Conservation (phyloP, 2,329 filamentous ascomycete species). For the Trichoderma sp. region DNA sequence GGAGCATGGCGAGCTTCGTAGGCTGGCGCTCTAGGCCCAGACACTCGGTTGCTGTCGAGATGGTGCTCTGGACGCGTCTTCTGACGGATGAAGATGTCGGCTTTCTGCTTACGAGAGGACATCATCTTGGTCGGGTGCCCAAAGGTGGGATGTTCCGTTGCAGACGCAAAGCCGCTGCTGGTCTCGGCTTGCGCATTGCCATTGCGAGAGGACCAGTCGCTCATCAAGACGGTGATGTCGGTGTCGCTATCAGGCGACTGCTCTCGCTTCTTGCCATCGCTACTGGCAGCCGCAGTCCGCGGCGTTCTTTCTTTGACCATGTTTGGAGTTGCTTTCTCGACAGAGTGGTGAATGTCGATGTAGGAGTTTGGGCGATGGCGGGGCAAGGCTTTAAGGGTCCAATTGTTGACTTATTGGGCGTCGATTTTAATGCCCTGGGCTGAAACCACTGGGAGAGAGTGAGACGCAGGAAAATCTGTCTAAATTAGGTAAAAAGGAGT, state of each 20-base stretch:
- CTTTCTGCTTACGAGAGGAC: constrained; percentile 59
- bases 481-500: constrained; percentile 32
- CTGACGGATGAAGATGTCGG: constrained; percentile 58
- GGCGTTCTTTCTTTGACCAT: constrained; percentile 56
- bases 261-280: constrained; percentile 36
- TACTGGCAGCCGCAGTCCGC: constrained; percentile 45
- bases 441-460: neutral
- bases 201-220: constrained; percentile 38
- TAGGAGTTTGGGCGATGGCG: constrained; percentile 7
- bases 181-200: constrained; percentile 31
- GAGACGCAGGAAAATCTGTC: constrained; percentile 25
- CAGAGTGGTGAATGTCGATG: neutral
- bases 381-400: constrained; percentile 17
- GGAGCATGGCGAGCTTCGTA: constrained; percentile 53
- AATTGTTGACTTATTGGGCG: constrained; percentile 7
- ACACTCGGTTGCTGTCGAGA: constrained; percentile 52
- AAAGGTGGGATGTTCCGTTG: constrained; percentile 39
- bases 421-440: constrained; percentile 4
- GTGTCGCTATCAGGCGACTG: constrained; percentile 41
- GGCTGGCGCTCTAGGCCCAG: constrained; percentile 53
- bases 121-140: constrained; percentile 50
- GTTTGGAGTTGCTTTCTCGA: constrained; percentile 30
- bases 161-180: constrained; percentile 30
- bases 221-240: constrained; percentile 42
- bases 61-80: constrained; percentile 62